Base-by-base conservation (phyloP, 139 green algal species). In the Nannochloris sp. region DNA sequence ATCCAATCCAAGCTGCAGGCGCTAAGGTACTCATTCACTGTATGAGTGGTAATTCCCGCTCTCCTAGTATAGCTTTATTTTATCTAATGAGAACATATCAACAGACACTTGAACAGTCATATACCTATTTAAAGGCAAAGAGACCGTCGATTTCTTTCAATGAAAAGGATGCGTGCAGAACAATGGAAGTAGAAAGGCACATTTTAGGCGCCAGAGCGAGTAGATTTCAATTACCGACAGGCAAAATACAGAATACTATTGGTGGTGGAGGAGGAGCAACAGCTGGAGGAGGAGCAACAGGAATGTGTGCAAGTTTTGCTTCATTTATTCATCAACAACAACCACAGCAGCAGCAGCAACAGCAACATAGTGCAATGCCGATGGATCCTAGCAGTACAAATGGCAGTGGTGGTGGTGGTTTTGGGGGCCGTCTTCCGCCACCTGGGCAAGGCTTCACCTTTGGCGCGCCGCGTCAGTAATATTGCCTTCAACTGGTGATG, bases 1-100 rank as follows among this genome's bases (percentile, higher is more conserved):
- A 72, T 5, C n/a, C 72, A 78, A 65, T 71, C 44, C 48, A 34
- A 32, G 13, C 9, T 3, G 8, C 64, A 39, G 53, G 30, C 2
- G 37, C 36, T 31, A 61, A 54, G 30, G 78, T 91, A 25, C 68
- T 92, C 30, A 81, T 91, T 34, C 82, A 90, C 62, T 91, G 84
- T 70, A 92, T 92, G 86, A 82, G 60, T 0, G 86, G 84, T 27
- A 61, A 73, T 13, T 85, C 80, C 2, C 87, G 75, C 47, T 87
- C 70, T 13, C 72, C 85, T 2, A 71, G 75, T 0, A 65, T 91
- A 23, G 78, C 85, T 2, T 85, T 95, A 6, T 83, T 67, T 1
- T 96, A 93, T 72, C 65, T 96, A 3, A 96, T 96, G 89, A 80
- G 85, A 37, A 57, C 77, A 37, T 75, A 80, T 9, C 65, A 70